phyloP scores from a whole-genome alignment of 164 flowering plant genomes.

The Cinnamomum chago region DNA sequence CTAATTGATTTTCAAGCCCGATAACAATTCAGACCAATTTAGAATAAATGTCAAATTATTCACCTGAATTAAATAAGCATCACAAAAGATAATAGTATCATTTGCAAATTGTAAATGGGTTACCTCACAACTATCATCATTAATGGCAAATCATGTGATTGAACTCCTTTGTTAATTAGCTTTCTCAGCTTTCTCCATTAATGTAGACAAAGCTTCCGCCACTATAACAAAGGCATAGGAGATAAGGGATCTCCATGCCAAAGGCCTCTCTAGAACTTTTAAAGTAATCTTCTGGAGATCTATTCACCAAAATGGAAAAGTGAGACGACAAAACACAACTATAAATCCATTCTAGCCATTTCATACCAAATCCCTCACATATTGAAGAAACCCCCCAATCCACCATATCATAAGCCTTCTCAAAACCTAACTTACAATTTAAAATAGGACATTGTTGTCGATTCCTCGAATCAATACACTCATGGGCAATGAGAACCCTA shows the following conservation, averaged over 20 bases:
- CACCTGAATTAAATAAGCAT: not conserved
- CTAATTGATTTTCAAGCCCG: not conserved
- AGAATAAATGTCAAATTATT: not conserved
- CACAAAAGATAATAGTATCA: constrained; percentile 1
- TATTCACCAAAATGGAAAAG: not conserved
- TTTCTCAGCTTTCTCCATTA: not conserved
- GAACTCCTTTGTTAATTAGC: not conserved
- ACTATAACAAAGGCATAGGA: not conserved
- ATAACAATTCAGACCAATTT: not conserved
- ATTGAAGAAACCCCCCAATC: not conserved
- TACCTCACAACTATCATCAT: not conserved
- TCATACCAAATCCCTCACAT: not conserved
- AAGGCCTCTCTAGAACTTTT: not conserved
- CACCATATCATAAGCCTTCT: not conserved
- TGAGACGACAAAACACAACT: not conserved
- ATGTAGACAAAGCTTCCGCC: not conserved
- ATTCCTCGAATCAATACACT: no score
- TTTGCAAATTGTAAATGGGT: not conserved
- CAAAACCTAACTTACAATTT: not conserved
- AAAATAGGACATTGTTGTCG: no score
- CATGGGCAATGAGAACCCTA: no score
- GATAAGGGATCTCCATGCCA: not conserved
- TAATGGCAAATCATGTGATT: not conserved
- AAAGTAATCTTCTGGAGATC: not conserved
- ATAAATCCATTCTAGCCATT: not conserved